These are phyloP conservation scores for Petunia axillaris DNA, from an alignment of 257 asterid species.

Conservation along the genomic window DNA sequence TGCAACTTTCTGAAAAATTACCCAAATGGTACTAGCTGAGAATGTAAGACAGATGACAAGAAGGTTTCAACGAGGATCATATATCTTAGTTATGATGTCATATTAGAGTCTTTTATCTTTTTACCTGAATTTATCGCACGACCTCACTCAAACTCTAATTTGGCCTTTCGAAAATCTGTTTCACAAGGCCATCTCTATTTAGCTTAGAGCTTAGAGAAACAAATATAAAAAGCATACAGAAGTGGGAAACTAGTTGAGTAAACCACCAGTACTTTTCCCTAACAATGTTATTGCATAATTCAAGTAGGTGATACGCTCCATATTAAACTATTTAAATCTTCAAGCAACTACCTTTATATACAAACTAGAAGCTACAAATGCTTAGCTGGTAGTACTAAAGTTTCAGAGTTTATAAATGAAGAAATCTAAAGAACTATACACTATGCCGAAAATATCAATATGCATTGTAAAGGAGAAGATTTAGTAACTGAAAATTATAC, in stretches of 20 bases:
- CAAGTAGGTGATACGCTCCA: not conserved
- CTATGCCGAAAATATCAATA: not conserved
- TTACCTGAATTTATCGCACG: not conserved
- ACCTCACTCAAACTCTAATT: conserved; percentile 11
- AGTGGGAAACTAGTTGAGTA: not conserved
- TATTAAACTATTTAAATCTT: not conserved
- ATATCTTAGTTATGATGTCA: not conserved
- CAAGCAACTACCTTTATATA: not conserved
- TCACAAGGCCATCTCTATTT: not conserved
- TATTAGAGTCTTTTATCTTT: not conserved
- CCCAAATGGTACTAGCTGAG: not conserved
- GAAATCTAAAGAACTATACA: not conserved
- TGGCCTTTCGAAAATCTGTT: not conserved
- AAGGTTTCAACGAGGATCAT: not conserved
- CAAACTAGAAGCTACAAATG: not conserved
- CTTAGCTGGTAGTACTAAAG: not conserved
- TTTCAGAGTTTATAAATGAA: not conserved
- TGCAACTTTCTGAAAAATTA: no score
- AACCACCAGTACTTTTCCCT: not conserved
- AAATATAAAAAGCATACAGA: not conserved
- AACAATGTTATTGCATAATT: not conserved
- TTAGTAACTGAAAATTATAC: conserved; percentile 34
- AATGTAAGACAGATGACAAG: not conserved
- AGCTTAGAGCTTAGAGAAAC: not conserved
- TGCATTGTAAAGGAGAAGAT: not conserved